phyloP scores from a whole-genome alignment of 1,284 basidiomycete species.

The Cryptococcus sp. region DNA sequence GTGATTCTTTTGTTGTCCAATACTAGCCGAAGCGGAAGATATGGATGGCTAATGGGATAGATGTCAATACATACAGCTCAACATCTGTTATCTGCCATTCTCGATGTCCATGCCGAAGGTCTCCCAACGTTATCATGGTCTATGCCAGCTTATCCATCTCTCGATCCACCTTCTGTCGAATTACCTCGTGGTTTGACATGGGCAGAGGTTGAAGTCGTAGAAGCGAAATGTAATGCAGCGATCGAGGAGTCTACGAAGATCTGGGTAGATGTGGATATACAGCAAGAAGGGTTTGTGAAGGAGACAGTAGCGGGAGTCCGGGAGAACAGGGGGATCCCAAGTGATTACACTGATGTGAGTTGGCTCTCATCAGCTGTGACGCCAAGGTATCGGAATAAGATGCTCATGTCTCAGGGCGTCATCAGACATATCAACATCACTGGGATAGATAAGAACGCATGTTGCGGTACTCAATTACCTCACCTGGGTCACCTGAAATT shows the following conservation, averaged over 20 bases:
- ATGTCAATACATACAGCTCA: conserved; percentile 80
- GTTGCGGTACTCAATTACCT: conserved; percentile 72
- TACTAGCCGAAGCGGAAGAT: no score
- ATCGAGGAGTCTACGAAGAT: conserved; percentile 40
- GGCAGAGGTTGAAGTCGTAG: conserved; percentile 61
- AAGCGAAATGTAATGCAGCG: conserved; percentile 62
- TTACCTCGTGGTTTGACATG: conserved; percentile 63
- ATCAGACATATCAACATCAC: conserved; percentile 76
- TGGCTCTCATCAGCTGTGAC: background rate
- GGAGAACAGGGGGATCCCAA: conserved; percentile 61
- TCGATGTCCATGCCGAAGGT: conserved; percentile 57
- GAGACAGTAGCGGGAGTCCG: conserved; percentile 52
- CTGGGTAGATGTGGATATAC: conserved; percentile 38
- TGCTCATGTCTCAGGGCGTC: conserved; percentile 53
- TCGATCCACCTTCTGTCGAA: conserved; percentile 72
- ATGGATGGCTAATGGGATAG: conserved; percentile 43
- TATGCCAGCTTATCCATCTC: conserved; percentile 51
- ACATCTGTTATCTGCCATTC: conserved; percentile 74
- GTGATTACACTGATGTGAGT: conserved; percentile 45
- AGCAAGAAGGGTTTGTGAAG: conserved; percentile 16
- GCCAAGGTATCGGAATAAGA: background rate
- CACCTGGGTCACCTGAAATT: conserved; percentile 32
- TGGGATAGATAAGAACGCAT: conserved; percentile 71
- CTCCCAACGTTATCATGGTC: conserved; percentile 78
- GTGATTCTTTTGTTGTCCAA: conserved; percentile 19